These are phyloP conservation scores for Magnolia changhungtana DNA, from an alignment of 164 flowering plant species.

Conservation along the genomic window DNA sequence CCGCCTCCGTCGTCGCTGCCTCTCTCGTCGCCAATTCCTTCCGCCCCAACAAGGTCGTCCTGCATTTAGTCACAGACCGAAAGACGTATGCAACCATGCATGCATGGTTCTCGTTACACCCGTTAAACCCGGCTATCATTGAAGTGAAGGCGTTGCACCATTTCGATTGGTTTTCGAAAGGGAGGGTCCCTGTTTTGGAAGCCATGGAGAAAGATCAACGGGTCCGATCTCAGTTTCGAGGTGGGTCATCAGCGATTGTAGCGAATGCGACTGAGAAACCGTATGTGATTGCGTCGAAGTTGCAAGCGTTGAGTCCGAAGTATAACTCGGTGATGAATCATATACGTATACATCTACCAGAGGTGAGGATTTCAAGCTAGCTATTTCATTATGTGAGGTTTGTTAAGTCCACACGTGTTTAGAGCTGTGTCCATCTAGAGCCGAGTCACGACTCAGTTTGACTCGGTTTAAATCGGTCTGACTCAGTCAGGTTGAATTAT, in stretches of 20 bases:
- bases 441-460: not conserved
- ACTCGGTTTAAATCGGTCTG: too few species aligned
- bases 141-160: constrained; percentile 95
- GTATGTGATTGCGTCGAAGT: constrained; percentile 71
- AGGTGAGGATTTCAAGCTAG: constrained; percentile 39
- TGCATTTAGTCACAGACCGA: constrained; percentile 83
- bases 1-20: constrained; percentile 79
- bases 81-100: constrained; percentile 91
- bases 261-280: constrained; percentile 74
- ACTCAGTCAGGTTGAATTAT: too few species aligned
- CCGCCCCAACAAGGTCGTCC: constrained; percentile 61
- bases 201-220: constrained; percentile 93
- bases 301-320: constrained; percentile 95
- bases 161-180: constrained; percentile 92
- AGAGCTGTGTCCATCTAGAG: not conserved
- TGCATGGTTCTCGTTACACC: constrained; percentile 93
- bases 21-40: constrained; percentile 68
- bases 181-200: constrained; percentile 89
- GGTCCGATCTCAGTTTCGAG: constrained; percentile 74
- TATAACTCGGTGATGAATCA: constrained; percentile 94
- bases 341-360: constrained; percentile 84
- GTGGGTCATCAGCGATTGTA: constrained; percentile 84
- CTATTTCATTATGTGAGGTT: not conserved
- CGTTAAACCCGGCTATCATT: constrained; percentile 67
- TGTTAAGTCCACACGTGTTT: too few species aligned